These are phyloP conservation scores for Hypoxylon sp. DNA, from an alignment of 2,329 filamentous ascomycete species.

Conservation along the genomic window DNA sequence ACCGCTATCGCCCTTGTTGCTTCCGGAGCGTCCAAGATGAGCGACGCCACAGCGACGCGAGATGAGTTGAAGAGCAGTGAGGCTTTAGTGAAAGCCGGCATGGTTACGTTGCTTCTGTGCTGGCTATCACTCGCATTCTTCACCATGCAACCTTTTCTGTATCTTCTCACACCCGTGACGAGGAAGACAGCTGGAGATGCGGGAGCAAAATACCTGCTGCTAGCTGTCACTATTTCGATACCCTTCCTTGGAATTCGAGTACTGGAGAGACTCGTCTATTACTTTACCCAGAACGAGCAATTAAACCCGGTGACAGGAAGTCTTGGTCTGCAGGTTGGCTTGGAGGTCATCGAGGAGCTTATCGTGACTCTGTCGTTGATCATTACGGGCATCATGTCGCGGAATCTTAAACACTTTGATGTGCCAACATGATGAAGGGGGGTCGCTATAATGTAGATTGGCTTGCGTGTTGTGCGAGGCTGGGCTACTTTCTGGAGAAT, in stretches of 20 bases:
- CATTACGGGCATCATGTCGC: constrained; percentile 35
- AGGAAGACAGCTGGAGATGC: neutral
- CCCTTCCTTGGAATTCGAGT: constrained; percentile 40
- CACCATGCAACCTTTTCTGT: constrained; percentile 21
- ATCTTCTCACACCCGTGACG: neutral
- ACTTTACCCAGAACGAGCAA: constrained; percentile 29
- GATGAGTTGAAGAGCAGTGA: constrained; percentile 16
- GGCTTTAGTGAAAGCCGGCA: constrained; percentile 36
- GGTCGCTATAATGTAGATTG: too few species aligned
- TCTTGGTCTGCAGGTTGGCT: constrained; percentile 32
- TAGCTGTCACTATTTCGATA: constrained; percentile 33
- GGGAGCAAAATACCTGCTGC: constrained; percentile 28
- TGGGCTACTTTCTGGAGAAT: too few species aligned
- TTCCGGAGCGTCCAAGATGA: constrained; percentile 34
- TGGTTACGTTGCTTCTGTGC: constrained; percentile 36
- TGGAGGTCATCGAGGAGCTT: constrained; percentile 40
- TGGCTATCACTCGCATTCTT: constrained; percentile 28
- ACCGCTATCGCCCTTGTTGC: constrained; percentile 40
- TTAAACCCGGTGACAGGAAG: constrained; percentile 37
- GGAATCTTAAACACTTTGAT: constrained; percentile 12
- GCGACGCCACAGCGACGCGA: constrained; percentile 9
- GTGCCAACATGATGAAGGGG: neutral
- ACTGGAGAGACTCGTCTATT: constrained; percentile 36
- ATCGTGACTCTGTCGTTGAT: constrained; percentile 32
- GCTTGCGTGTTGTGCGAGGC: neutral